These are phyloP conservation scores for Aureobasidium sp. DNA, from an alignment of 2,329 filamentous ascomycete species.

Conservation along the genomic window DNA sequence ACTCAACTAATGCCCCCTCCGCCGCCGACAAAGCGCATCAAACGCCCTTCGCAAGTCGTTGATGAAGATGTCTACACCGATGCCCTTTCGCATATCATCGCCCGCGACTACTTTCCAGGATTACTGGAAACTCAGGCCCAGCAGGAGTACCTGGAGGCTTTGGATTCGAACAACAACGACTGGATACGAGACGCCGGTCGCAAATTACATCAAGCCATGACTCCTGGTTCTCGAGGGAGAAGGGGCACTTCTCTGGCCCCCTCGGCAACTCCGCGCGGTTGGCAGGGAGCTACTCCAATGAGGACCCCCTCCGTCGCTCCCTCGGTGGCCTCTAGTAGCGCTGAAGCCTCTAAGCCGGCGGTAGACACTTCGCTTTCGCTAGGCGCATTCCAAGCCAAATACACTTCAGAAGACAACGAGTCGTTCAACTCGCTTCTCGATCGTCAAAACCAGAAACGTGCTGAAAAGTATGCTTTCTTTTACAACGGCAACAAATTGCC, in stretches of 20 bases:
- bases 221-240: constrained; percentile 54
- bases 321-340: constrained; percentile 32
- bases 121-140: constrained; percentile 79
- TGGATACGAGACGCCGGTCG: constrained; percentile 82
- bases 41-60: constrained; percentile 77
- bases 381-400: constrained; percentile 79
- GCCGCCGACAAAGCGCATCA: constrained; percentile 78
- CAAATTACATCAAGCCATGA: constrained; percentile 63
- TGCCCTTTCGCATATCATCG: constrained; percentile 87
- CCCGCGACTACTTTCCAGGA: constrained; percentile 93
- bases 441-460: constrained; percentile 76
- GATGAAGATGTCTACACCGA: constrained; percentile 93
- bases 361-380: constrained; percentile 75
- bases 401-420: constrained; percentile 97
- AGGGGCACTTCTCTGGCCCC: constrained; percentile 33
- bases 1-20: constrained; percentile 81
- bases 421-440: constrained; percentile 91
- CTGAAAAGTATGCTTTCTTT: constrained; percentile 82
- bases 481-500: constrained; percentile 81
- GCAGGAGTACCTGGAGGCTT: constrained; percentile 83
- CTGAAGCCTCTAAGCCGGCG: constrained; percentile 25
- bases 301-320: constrained; percentile 41
- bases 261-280: constrained; percentile 52
- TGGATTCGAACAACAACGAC: constrained; percentile 73
- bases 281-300: constrained; percentile 64